Percentiles rank a stretch among this genome's conserved stretches.
These are phyloP conservation scores for Amaranthus tricolor DNA, from an alignment of 179 eudicot genomes.

Conservation along the genomic window DNA sequence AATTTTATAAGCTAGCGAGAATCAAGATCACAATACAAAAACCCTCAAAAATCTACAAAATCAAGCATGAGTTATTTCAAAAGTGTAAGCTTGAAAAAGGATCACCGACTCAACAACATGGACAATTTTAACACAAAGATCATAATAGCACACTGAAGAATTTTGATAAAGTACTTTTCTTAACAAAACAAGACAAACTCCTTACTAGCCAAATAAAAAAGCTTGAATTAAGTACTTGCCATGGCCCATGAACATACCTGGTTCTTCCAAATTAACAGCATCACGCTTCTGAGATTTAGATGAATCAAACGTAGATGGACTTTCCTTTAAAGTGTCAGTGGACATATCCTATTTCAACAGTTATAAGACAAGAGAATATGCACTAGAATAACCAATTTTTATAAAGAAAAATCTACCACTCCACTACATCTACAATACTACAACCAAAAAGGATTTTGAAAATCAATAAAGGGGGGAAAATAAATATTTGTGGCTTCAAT, in stretches of 20 bases:
- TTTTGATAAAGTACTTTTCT: neutral
- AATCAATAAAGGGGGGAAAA: neutral
- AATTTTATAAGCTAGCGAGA: neutral
- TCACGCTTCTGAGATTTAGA: slow-evolving; percentile 58
- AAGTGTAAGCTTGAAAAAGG: neutral
- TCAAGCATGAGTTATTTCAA: neutral
- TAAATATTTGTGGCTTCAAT: neutral
- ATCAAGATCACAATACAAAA: neutral
- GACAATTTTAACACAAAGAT: neutral
- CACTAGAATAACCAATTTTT: slow-evolving; percentile 8
- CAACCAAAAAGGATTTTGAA: neutral
- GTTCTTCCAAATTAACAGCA: slow-evolving; percentile 41
- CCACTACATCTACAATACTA: neutral
- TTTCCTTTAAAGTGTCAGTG: slow-evolving; percentile 55
- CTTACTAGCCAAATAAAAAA: neutral
- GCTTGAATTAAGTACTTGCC: slow-evolving; percentile 4
- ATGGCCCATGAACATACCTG: slow-evolving; percentile 43
- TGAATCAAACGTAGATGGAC: slow-evolving; percentile 57
- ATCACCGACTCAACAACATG: neutral
- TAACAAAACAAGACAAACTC: neutral
- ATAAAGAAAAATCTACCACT: neutral
- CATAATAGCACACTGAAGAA: neutral
- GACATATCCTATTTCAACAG: slow-evolving; percentile 39
- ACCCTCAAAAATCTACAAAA: neutral
- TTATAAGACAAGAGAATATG: slow-evolving; percentile 10